Conservation (phyloP, 305 asterid species). For the Fraxinus xanthoxyloides region DNA sequence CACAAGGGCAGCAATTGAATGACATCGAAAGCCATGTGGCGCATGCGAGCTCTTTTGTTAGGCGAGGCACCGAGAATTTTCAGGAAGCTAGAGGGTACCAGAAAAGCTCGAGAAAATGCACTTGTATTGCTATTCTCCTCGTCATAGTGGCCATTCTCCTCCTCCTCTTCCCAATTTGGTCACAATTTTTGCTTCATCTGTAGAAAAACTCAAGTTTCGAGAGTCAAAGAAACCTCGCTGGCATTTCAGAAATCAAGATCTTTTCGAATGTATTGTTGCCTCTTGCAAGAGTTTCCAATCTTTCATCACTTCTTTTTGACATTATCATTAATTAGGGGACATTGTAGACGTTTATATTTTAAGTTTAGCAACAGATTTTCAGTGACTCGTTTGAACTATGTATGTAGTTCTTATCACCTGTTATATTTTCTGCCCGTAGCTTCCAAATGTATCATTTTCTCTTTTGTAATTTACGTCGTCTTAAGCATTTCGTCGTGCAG, state of each 20-base stretch:
- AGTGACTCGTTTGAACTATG: neutral
- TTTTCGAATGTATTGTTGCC: neutral
- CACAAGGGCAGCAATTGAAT: constrained; percentile 69
- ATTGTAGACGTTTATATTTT: neutral
- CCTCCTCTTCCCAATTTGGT: constrained; percentile 61
- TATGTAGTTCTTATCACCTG: neutral
- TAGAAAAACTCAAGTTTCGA: neutral
- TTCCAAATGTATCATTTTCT: neutral
- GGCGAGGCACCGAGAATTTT: constrained; percentile 71
- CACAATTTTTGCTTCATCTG: constrained; percentile 29
- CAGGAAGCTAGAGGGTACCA: constrained; percentile 61
- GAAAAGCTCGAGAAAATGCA: constrained; percentile 63
- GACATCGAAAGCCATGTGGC: constrained; percentile 72
- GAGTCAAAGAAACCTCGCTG: neutral
- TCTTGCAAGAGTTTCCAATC: neutral
- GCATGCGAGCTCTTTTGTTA: constrained; percentile 68
- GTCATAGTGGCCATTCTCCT: constrained; percentile 35
- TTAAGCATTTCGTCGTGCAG: neutral
- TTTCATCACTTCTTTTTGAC: neutral
- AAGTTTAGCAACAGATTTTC: neutral
- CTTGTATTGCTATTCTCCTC: constrained; percentile 51
- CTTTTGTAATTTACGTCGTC: neutral
- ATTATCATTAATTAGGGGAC: neutral
- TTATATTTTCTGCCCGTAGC: neutral
- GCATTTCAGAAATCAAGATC: neutral